Base-by-base conservation (phyloP, 495 filamentous ascomycete genomes). In the Podospora australis region DNA sequence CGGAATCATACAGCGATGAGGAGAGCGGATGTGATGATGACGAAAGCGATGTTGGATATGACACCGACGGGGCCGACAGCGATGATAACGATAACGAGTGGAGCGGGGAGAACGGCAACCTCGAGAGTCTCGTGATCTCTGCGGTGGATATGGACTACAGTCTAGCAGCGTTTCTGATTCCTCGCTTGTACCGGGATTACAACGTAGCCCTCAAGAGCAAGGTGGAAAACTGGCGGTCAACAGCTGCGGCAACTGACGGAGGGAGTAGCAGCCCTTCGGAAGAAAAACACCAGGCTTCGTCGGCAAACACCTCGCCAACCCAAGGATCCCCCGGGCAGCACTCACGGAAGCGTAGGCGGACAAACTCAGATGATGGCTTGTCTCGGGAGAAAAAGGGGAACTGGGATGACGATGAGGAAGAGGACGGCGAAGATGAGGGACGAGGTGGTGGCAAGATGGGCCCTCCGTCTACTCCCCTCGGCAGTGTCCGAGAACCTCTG, bases 21-120 rank as follows among this genome's bases (percentile, higher is more conserved):
- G 26, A 36, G 34, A 43, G 50, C 36, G 53, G 50, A 24, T 47
- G 48, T 19, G 54, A 53, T 14, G 23, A 34, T 9, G 55, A 58
- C 1, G 39, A 52, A 1, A 46, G 50, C 6, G 41, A 50, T 13
- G 40, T 2, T 36, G 52, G 49, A 25, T 45, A 43, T 14, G 54
- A 23, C 36, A 39, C 24, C 10, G 51, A 29, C 14, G 46, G 28
- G n/a, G 39, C 38, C 16, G 49, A 46, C 13, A 47, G 54, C 3
- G 25, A 42, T 5, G 50, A 53, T 13, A 19, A 34, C 6, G 55
- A 58, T 1, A 29, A 52, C 9, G 45, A 60, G 17, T 60, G 57
- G 57, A 57, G 54, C n/a, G 54, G 55, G 3, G 50, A 60, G 21
- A 57, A 60, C 19, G 57, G 50, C 8, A 59, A 56, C 6, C 19